A percentile compares a stretch with the other conserved stretches of the same genome.
phyloP scores from a whole-genome alignment of 2,329 filamentous ascomycete genomes.

The Lachnellula suecica region DNA sequence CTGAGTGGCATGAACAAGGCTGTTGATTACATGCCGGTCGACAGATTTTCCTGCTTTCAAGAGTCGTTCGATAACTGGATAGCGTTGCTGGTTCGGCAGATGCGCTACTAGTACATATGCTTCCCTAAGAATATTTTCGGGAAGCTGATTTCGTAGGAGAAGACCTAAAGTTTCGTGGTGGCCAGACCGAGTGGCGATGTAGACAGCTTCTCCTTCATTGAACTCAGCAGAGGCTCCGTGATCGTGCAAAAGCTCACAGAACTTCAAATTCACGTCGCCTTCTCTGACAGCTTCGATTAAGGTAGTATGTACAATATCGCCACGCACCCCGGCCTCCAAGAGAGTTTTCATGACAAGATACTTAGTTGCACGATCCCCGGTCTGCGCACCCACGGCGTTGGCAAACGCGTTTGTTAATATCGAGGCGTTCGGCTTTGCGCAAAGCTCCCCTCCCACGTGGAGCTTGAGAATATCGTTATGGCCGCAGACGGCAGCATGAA shows the following conservation, averaged over 20 bases:
- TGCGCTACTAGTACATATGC: constrained; percentile 6
- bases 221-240: constrained; percentile 16
- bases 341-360: constrained; percentile 10
- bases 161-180: constrained; percentile 8
- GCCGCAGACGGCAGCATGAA: constrained; percentile 10
- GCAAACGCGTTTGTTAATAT: constrained; percentile 12
- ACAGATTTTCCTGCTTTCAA: constrained; percentile 17
- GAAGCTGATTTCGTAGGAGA: constrained; percentile 4
- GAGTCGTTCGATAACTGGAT: constrained; percentile 9
- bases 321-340: constrained; percentile 13
- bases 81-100: constrained; percentile 10
- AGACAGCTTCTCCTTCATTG: constrained; percentile 12
- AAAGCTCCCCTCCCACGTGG: constrained; percentile 6
- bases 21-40: constrained; percentile 10
- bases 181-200: constrained; percentile 10
- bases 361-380: constrained; percentile 2
- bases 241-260: constrained; percentile 8
- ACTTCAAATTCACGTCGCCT: constrained; percentile 10
- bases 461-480: constrained; percentile 10
- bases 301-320: constrained; percentile 11
- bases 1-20: constrained; percentile 10
- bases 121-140: constrained; percentile 8
- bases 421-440: constrained; percentile 4
- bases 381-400: constrained; percentile 10
- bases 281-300: constrained; percentile 12